These are phyloP conservation scores for Rhynchosporium graminicola DNA, from an alignment of 2,329 filamentous ascomycete species.

Conservation along the genomic window DNA sequence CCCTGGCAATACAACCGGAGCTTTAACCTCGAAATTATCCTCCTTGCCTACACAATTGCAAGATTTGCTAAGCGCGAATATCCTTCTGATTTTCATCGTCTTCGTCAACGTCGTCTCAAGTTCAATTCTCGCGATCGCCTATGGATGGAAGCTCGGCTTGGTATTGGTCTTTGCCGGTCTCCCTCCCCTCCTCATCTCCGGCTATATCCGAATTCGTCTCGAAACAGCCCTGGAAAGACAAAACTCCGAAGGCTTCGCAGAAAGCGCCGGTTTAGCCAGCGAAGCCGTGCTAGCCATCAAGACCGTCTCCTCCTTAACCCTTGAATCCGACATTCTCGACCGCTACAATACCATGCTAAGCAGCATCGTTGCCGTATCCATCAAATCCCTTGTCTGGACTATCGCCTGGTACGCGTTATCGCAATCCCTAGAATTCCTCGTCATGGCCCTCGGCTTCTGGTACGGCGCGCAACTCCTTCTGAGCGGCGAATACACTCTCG, in stretches of 20 bases:
- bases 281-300: constrained; percentile 90
- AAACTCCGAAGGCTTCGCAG: constrained; percentile 44
- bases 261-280: constrained; percentile 80
- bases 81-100: constrained; percentile 46
- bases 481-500: constrained; percentile 42
- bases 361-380: constrained; percentile 16
- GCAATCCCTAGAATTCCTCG: constrained; percentile 19
- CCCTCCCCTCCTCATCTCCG: constrained; percentile 45
- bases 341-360: constrained; percentile 62
- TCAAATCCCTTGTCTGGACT: constrained; percentile 17
- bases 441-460: constrained; percentile 45
- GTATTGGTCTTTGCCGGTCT: constrained; percentile 47
- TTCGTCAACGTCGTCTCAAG: constrained; percentile 45
- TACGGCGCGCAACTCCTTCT: constrained; percentile 44
- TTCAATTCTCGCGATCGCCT: constrained; percentile 44
- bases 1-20: constrained; percentile 83
- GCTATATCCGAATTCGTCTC: constrained; percentile 48
- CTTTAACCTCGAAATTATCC: constrained; percentile 81
- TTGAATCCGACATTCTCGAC: constrained; percentile 74
- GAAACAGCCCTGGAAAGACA: constrained; percentile 42
- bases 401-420: constrained; percentile 18
- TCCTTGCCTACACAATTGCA: constrained; percentile 69
- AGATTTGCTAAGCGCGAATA: constrained; percentile 48
- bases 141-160: constrained; percentile 49
- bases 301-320: constrained; percentile 83